Evolutionary conservation across 2,329 filamentous ascomycete species (phyloP), one percentile per base, ranked within the genome.

Genomic region (Aspergillus tamarii): DNA sequence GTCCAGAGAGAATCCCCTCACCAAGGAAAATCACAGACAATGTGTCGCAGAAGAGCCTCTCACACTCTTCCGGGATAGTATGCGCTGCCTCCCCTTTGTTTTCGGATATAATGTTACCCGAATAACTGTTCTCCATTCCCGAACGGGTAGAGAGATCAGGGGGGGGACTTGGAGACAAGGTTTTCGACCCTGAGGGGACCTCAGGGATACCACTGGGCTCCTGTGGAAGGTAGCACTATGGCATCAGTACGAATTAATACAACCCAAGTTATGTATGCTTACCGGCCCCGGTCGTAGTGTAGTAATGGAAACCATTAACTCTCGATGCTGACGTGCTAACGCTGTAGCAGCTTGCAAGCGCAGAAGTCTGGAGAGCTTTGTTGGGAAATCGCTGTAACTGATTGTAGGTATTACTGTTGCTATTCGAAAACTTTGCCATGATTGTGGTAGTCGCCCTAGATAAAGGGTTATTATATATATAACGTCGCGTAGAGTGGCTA

Each of bases 1-100:
- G 86, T 84, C 84, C 83, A 80, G 82, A 87, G 85, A 84, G 81
- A 83, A 89, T 89, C 91, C 90, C 89, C 93, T 96, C 93, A 96
- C 92, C 94, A 87, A 91, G 91, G 89, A 97, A 97, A 85, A 92
- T 91, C 84, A 89, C 84, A 84, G 88, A 91, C 89, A 97, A 92
- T 87, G 89, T 90, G 90, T 94, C 93, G 84, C 94, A 97, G 88
- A 97, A 96, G 90, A 97, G 94, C 87, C 94, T 97, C 93, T 97
- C 94, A 97, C 94, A 96, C 92, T 97, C 93, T 93, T 91, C 93
- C 92, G 91, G 93, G 87, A 97, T 96, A 85, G 90, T 89, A 83
- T 92, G 89, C 91, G 92, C 89, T 90, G 93, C 93, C 93, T 93
- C 93, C 91, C 91, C 91, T 90, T 80, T 83, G 74, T 80, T 77